Conservation (phyloP, 2,329 filamentous ascomycete genomes). For the Lecanosticta acicola region DNA sequence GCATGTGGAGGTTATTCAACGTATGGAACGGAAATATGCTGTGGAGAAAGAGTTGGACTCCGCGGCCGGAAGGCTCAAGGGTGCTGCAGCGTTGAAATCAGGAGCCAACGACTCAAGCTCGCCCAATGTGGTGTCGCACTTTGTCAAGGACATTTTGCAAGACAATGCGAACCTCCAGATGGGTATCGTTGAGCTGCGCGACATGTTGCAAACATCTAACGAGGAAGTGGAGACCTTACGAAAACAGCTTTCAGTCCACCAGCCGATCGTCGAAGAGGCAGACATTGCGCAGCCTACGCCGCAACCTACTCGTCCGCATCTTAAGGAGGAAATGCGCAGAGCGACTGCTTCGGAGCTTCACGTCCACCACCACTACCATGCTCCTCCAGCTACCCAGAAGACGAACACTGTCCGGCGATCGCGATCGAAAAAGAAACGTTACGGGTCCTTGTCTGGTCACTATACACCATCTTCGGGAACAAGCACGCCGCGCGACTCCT, state of each 20-base stretch:
- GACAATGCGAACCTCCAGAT: constrained; percentile 93
- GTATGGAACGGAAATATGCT: constrained; percentile 76
- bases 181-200: constrained; percentile 82
- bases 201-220: constrained; percentile 86
- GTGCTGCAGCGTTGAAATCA: constrained; percentile 66
- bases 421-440: constrained; percentile 65
- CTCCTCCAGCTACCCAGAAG: constrained; percentile 41
- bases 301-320: constrained; percentile 31
- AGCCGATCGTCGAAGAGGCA: constrained; percentile 53
- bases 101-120: constrained; percentile 55
- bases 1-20: constrained; percentile 71
- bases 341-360: constrained; percentile 73
- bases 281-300: constrained; percentile 16
- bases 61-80: constrained; percentile 74
- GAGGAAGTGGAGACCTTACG: constrained; percentile 85
- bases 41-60: constrained; percentile 78
- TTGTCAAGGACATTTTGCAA: constrained; percentile 89
- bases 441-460: constrained; percentile 51
- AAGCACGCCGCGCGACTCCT: constrained; percentile 35
- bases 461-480: constrained; percentile 40
- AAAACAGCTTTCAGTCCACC: constrained; percentile 74
- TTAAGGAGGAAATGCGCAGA: constrained; percentile 62
- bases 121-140: constrained; percentile 79
- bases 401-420: constrained; percentile 38
- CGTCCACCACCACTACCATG: constrained; percentile 91